These are phyloP conservation scores for Sporothrix phasma DNA, from an alignment of 2,329 filamentous ascomycete species.

Conservation along the genomic window DNA sequence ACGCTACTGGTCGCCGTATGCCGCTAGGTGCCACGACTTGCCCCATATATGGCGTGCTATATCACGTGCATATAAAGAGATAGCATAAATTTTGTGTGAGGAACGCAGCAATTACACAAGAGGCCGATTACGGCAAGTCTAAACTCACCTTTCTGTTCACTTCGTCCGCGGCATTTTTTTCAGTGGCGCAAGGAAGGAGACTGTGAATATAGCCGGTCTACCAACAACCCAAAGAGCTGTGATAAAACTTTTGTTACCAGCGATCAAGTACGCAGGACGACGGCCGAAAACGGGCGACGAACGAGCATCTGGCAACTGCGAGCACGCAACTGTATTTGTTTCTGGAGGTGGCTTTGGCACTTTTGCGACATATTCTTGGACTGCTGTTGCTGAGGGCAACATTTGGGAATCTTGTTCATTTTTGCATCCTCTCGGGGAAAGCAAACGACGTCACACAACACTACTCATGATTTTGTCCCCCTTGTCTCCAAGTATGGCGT, in stretches of 20 bases:
- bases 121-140: no score
- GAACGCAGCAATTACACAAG: background rate
- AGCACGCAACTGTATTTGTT: constrained; percentile 4
- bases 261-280: background rate
- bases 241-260: background rate
- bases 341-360: background rate
- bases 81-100: background rate
- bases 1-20: background rate
- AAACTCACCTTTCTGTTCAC: no score
- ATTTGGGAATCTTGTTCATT: background rate
- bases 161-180: no score
- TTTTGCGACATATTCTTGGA: background rate
- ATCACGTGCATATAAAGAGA: constrained; percentile 7
- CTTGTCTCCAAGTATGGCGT: constrained; percentile 5
- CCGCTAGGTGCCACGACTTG: background rate
- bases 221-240: background rate
- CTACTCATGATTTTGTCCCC: background rate
- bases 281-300: background rate
- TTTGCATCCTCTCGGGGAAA: background rate
- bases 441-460: background rate
- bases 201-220: background rate
- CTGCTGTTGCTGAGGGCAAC: background rate
- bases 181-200: no score
- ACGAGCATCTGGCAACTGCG: background rate
- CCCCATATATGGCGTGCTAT: background rate